A percentile compares a stretch with the other conserved stretches of the same genome.
These are phyloP conservation scores for Coelastrella sp. DNA, from an alignment of 139 green algal genomes.

Conservation along the genomic window DNA sequence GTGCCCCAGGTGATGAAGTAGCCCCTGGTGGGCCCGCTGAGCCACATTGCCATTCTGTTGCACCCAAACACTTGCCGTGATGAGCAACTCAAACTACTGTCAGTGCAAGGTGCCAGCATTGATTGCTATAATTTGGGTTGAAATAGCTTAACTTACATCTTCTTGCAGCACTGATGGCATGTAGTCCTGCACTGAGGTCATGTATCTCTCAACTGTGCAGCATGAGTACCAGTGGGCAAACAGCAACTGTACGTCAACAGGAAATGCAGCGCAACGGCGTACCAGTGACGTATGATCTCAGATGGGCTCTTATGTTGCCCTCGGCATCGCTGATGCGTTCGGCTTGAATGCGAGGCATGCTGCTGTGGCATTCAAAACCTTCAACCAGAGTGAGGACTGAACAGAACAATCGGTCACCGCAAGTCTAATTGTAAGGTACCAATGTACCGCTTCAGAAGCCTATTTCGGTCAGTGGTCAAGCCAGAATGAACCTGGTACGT, in stretches of 20 bases:
- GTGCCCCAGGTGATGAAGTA: constrained; percentile 26
- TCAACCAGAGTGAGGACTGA: neutral
- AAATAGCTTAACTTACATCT: neutral
- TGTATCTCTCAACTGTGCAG: constrained; percentile 37
- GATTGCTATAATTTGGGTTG: neutral
- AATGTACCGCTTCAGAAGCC: too few species aligned
- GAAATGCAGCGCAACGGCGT: neutral
- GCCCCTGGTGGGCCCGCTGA: neutral
- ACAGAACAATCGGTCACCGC: neutral
- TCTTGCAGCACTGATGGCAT: neutral
- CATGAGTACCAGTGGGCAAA: too few species aligned
- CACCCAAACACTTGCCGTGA: neutral
- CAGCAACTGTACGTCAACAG: too few species aligned
- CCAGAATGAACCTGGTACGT: too few species aligned
- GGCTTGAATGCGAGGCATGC: constrained; percentile 2
- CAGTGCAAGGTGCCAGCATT: neutral
- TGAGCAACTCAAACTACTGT: too few species aligned
- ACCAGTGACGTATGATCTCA: constrained; percentile 7
- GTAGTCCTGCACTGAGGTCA: constrained; percentile 4
- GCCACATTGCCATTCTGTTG: neutral
- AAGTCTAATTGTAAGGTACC: neutral
- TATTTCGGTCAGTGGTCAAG: too few species aligned
- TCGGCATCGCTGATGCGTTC: neutral
- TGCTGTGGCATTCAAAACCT: neutral
- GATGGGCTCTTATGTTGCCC: neutral